Conservation (phyloP, 176 grass and related monocot species). For the Aegilops bicornis region DNA sequence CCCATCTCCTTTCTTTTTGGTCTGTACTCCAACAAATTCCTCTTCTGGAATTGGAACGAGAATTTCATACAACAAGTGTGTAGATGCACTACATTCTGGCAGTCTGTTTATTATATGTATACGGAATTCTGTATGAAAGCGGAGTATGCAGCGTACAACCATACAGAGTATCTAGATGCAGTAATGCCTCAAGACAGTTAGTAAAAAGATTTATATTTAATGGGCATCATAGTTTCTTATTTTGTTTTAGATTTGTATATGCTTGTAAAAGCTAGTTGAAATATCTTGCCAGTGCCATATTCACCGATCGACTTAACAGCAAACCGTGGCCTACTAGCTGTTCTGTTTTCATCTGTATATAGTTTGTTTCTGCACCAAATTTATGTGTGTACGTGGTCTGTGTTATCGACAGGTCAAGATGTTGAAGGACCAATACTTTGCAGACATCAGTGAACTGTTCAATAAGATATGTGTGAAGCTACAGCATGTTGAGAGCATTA, state of each 20-base stretch:
- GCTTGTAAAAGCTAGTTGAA: not conserved
- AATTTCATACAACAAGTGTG: not conserved
- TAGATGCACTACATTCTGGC: not conserved
- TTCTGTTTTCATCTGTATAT: not conserved
- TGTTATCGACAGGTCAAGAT: constrained; percentile 55
- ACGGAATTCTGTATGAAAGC: not conserved
- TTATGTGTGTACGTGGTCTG: not conserved
- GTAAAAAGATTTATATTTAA: too few relatives aligned
- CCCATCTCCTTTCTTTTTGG: constrained; percentile 10
- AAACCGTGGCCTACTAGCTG: not conserved
- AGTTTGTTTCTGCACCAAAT: not conserved
- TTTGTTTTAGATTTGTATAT: not conserved
- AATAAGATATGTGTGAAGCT: constrained; percentile 69
- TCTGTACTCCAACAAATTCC: not conserved
- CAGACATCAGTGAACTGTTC: constrained; percentile 58
- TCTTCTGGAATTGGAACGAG: not conserved
- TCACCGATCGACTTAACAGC: not conserved
- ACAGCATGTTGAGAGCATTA: constrained; percentile 52
- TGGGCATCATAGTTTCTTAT: not conserved
- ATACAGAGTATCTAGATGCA: not conserved
- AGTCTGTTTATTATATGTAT: not conserved
- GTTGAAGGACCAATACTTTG: constrained; percentile 65
- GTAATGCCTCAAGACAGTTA: not conserved
- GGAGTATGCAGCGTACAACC: not conserved
- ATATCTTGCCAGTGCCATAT: not conserved